A percentile compares a stretch with the other conserved stretches of the same genome.
phyloP scores from a whole-genome alignment of 495 filamentous ascomycete genomes.

The Penicillium longicatenatum region DNA sequence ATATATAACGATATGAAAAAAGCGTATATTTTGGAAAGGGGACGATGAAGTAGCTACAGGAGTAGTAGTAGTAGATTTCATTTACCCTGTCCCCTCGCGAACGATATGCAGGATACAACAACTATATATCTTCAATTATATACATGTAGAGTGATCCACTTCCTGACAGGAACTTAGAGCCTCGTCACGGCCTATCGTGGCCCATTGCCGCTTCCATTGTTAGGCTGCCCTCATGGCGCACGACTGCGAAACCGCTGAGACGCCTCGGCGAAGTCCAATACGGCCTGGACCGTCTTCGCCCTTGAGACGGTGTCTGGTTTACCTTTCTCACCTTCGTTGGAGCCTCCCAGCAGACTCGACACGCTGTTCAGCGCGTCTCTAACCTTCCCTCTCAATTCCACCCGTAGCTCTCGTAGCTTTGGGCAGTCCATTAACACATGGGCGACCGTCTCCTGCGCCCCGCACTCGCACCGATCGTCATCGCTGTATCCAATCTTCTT shows the following conservation, averaged over 20 bases:
- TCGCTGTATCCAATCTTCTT: constrained; percentile 16
- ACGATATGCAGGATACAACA: constrained; percentile 12
- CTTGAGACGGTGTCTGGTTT: constrained; percentile 23
- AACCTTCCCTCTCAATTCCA: constrained; percentile 20
- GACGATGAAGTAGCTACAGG: too few species aligned
- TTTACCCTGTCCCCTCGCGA: too few species aligned
- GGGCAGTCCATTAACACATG: constrained; percentile 24
- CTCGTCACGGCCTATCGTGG: constrained; percentile 33
- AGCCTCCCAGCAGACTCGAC: constrained; percentile 29
- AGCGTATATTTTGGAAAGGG: too few species aligned
- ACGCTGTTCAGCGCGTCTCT: constrained; percentile 28
- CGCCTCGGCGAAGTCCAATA: constrained; percentile 34
- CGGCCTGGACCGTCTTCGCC: constrained; percentile 25
- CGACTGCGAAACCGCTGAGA: constrained; percentile 33
- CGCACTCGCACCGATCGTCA: constrained; percentile 21
- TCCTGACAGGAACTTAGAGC: constrained; percentile 31
- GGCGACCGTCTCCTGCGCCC: constrained; percentile 22
- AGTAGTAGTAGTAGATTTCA: too few species aligned
- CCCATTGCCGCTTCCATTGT: constrained; percentile 25
- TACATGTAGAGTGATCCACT: constrained; percentile 22
- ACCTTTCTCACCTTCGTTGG: constrained; percentile 28
- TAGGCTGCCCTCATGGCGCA: constrained; percentile 32
- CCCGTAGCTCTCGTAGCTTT: constrained; percentile 12
- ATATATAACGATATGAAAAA: too few species aligned
- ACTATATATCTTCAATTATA: constrained; percentile 21